Evolutionary conservation across 192 early-diverging fungal genomes (phyloP).

Genomic region (Pecoramyces ruminantium): DNA sequence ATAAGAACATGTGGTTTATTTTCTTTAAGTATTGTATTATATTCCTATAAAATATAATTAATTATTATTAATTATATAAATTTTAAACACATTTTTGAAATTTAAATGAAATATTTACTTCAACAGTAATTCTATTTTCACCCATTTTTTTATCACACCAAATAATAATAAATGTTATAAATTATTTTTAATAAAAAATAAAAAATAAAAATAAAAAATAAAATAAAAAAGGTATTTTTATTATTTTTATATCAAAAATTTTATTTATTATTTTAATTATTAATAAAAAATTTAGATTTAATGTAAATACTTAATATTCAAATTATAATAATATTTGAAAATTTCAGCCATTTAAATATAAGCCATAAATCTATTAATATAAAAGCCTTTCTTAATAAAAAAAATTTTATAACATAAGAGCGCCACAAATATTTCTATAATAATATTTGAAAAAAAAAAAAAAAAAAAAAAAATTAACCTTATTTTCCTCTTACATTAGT

Average conservation of each 20-base stretch:
- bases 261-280: too few relatives aligned
- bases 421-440: too few relatives aligned
- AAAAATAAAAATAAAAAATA: conserved; percentile 4
- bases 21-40: conserved; percentile 16
- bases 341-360: too few relatives aligned
- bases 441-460: too few relatives aligned
- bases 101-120: background rate
- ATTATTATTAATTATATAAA: background rate
- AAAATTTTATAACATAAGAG: too few relatives aligned
- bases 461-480: too few relatives aligned
- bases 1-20: conserved; percentile 51
- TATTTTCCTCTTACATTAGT: too few relatives aligned
- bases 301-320: too few relatives aligned
- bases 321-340: too few relatives aligned
- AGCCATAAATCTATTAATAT: too few relatives aligned
- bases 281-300: too few relatives aligned
- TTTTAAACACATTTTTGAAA: conserved; percentile 2
- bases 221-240: conserved; percentile 11
- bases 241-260: conserved; percentile 52
- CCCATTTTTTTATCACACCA: background rate
- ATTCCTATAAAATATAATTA: conserved; percentile 13
- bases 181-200: background rate
- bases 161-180: background rate
- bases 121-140: background rate
- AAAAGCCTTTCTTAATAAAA: too few relatives aligned